Percentiles rank a stretch among this genome's conserved stretches.
Evolutionary conservation across 2,329 filamentous ascomycete species (phyloP).

Genomic region (Dactylellina leptospora): DNA sequence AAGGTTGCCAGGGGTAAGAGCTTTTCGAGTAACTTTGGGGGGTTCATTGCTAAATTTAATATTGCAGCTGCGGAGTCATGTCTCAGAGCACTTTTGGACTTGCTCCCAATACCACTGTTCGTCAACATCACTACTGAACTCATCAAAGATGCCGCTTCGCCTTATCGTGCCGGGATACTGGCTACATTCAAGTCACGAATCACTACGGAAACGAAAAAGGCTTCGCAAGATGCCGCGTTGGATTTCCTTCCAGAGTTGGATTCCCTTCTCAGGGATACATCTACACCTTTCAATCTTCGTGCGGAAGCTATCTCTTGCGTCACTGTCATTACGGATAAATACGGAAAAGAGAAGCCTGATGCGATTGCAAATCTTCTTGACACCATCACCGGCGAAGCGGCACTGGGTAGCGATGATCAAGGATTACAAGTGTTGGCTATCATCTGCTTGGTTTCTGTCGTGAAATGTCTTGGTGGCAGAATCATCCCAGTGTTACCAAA

Average conservation of each 20-base stretch:
- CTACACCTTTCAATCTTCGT: conserved; percentile 81
- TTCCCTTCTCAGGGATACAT: conserved; percentile 75
- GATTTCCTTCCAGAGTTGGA: conserved; percentile 82
- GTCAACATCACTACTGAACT: conserved; percentile 86
- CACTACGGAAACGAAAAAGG: conserved; percentile 72
- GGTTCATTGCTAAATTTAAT: conserved; percentile 59
- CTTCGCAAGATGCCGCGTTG: conserved; percentile 75
- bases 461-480: conserved; percentile 85
- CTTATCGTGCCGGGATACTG: conserved; percentile 80
- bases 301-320: conserved; percentile 78
- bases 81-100: conserved; percentile 74
- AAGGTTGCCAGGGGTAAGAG: conserved; percentile 57
- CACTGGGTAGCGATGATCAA: conserved; percentile 76
- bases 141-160: conserved; percentile 76
- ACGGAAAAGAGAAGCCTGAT: conserved; percentile 87
- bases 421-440: conserved; percentile 83
- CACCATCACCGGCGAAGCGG: conserved; percentile 78
- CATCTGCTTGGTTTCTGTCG: conserved; percentile 84
- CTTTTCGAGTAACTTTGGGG: background rate
- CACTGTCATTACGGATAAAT: conserved; percentile 91
- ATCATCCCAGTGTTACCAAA: conserved; percentile 83
- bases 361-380: conserved; percentile 78
- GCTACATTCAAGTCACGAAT: conserved; percentile 82
- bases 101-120: conserved; percentile 87
- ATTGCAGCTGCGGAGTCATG: conserved; percentile 71